A percentile compares a stretch with the other conserved stretches of the same genome.
Conservation (phyloP, 768 basidiomycete species). For the Suillus discolor region DNA sequence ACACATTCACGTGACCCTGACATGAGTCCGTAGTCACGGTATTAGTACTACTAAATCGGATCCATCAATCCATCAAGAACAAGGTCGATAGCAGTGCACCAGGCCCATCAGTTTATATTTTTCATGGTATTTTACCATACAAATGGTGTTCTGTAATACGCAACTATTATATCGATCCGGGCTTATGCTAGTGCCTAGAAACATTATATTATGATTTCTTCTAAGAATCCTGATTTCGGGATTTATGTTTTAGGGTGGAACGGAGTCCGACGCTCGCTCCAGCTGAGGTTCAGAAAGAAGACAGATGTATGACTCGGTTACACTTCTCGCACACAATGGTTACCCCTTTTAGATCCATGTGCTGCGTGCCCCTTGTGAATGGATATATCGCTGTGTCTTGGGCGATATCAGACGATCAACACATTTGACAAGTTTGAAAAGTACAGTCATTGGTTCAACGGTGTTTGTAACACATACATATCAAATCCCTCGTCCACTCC, state of each 20-base stretch:
- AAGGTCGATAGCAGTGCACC: no score
- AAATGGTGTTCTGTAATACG: no score
- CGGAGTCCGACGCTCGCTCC: neutral
- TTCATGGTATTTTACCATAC: no score
- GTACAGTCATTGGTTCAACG: neutral
- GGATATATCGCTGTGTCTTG: neutral
- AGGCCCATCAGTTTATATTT: no score
- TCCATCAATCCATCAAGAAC: no score
- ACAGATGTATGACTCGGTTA: neutral
- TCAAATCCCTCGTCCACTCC: neutral
- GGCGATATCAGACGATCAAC: neutral
- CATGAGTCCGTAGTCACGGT: no score
- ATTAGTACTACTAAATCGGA: no score
- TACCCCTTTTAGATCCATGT: neutral
- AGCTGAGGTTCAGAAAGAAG: neutral
- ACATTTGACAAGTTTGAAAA: neutral
- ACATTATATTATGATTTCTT: neutral
- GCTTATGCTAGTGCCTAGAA: no score
- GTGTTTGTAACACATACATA: conserved; percentile 12
- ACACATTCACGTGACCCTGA: neutral
- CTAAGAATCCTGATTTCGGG: neutral
- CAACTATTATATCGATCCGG: no score
- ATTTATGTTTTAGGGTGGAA: neutral
- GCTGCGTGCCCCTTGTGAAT: neutral
- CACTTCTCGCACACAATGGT: neutral